Conservation (phyloP, 768 basidiomycete genomes). For the Sarcodon aspratus region DNA sequence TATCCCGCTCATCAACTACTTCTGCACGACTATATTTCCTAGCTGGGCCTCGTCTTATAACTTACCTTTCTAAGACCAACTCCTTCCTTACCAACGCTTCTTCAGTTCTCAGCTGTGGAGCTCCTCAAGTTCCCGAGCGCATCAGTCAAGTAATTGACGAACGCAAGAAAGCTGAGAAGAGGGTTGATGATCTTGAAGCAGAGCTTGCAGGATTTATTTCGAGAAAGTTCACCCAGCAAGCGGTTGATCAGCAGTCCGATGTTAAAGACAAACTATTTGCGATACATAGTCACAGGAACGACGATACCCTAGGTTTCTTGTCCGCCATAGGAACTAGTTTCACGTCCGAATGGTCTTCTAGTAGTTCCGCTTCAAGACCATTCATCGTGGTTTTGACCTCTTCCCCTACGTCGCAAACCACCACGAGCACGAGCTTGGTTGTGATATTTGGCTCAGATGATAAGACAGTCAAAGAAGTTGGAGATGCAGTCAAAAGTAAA, state of each 20-base stretch:
- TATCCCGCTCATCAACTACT: slow-evolving; percentile 47
- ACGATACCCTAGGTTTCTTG: slow-evolving; percentile 55
- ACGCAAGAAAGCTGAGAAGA: slow-evolving; percentile 54
- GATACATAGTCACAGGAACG: slow-evolving; percentile 33
- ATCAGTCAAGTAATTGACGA: slow-evolving; percentile 57
- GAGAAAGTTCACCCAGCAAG: slow-evolving; percentile 20
- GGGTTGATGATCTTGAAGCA: slow-evolving; percentile 54
- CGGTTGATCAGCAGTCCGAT: slow-evolving; percentile 3
- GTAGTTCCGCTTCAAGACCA: slow-evolving; percentile 8
- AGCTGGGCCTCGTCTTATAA: slow-evolving; percentile 65
- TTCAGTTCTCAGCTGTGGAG: slow-evolving; percentile 54
- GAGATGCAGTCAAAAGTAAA: slow-evolving; percentile 44
- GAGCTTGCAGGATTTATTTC: slow-evolving; percentile 48
- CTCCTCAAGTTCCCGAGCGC: slow-evolving; percentile 55
- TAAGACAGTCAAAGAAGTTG: slow-evolving; percentile 43
- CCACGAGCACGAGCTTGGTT: slow-evolving; percentile 38
- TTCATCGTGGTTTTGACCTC: slow-evolving; percentile 50
- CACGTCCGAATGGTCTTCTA: slow-evolving; percentile 8
- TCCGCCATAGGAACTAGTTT: slow-evolving; percentile 44
- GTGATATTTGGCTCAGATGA: slow-evolving; percentile 53
- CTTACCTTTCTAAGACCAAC: slow-evolving; percentile 50
- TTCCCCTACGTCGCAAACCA: slow-evolving; percentile 44
- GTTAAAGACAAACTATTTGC: background rate
- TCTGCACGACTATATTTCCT: slow-evolving; percentile 75
- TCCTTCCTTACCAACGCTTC: slow-evolving; percentile 42